Evolutionary conservation across 805 yeast genomes (phyloP), one percentile per base, ranked within the genome.

Genomic region (Kluyveromyces nonfermentans): DNA sequence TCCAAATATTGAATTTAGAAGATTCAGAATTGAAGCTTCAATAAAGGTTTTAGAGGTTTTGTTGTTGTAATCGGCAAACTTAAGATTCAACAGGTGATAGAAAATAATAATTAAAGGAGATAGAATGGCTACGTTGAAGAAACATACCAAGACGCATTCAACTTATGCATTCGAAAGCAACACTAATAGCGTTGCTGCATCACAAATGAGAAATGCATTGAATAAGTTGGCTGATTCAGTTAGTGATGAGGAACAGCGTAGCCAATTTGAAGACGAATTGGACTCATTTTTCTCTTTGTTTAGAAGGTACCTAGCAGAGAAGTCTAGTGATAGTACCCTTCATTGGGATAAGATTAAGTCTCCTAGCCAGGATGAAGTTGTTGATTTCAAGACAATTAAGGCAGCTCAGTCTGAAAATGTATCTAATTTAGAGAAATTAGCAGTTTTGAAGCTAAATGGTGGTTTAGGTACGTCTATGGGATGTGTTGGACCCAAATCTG

Each of bases 401-500:
- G 31, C 44, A n/a, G 38, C 42, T 21, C 49, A 62, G 19, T 57
- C 66, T 12, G 71, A 69, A 39, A 64, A 64, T 36, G 57, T 65
- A 25, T 59, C 65, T 18, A 69, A 64, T 46, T 73, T 93, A 58
- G 68, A 79, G 54, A 89, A 89, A 67, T 76, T 93, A 63, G 97
- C 97, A 7, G 98, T 93, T 35, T 75, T 93, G 67, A 93, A 93
- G 71, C 77, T 93, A 64, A 93, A 93, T 64, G 98, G 98, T 73
- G 98, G 98, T 35, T 75, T 93, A 55, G 98, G 98, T 62, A 93
- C 98, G 17, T 90, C 97, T 8, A 93, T 93, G 98, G 98, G 98
- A 46, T 93, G 98, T 72, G 97, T 93, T 50, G 98, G 98, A 46
- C 98, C 98, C 51, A 89, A 89, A 69, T 85, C 96, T 21, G 95